These are phyloP conservation scores for Neoboletus subvelutipes DNA, from an alignment of 768 basidiomycete species.

Conservation along the genomic window DNA sequence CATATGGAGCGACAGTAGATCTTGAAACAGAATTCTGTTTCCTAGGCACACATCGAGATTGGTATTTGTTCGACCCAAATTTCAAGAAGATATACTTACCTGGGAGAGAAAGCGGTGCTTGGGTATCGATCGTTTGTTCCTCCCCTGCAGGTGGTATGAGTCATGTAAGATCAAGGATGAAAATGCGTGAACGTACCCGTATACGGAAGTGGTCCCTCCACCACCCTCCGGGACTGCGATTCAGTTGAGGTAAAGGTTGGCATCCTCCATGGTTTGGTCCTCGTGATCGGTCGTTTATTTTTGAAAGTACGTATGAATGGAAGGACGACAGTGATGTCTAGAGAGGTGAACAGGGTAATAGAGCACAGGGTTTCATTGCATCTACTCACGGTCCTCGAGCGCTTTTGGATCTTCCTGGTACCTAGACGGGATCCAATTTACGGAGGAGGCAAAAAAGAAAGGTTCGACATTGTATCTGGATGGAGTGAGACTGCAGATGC, in stretches of 20 bases:
- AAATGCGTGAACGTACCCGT: slow-evolving; percentile 3
- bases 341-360: not conserved
- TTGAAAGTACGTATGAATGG: slow-evolving; percentile 41
- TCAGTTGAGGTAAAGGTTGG: slow-evolving; percentile 13
- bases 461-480: slow-evolving; percentile 43
- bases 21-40: slow-evolving; percentile 27
- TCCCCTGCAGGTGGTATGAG: slow-evolving; percentile 8
- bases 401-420: slow-evolving; percentile 38
- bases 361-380: not conserved
- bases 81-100: slow-evolving; percentile 2
- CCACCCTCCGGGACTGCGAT: not conserved
- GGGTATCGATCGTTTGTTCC: slow-evolving; percentile 29
- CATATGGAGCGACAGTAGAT: slow-evolving; percentile 40
- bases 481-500: not conserved
- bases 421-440: slow-evolving; percentile 42
- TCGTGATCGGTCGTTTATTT: slow-evolving; percentile 23
- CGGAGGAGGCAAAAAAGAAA: slow-evolving; percentile 44
- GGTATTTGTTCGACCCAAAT: not conserved
- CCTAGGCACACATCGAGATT: slow-evolving; percentile 4
- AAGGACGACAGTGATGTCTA: slow-evolving; percentile 45
- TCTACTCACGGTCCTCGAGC: slow-evolving; percentile 40
- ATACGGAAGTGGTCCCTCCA: slow-evolving; percentile 8
- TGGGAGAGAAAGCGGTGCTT: slow-evolving; percentile 29
- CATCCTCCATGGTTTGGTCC: slow-evolving; percentile 15
- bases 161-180: not conserved